Evolutionary conservation across 2,329 filamentous ascomycete species (phyloP).

Genomic region (Neoascochyta sp.): DNA sequence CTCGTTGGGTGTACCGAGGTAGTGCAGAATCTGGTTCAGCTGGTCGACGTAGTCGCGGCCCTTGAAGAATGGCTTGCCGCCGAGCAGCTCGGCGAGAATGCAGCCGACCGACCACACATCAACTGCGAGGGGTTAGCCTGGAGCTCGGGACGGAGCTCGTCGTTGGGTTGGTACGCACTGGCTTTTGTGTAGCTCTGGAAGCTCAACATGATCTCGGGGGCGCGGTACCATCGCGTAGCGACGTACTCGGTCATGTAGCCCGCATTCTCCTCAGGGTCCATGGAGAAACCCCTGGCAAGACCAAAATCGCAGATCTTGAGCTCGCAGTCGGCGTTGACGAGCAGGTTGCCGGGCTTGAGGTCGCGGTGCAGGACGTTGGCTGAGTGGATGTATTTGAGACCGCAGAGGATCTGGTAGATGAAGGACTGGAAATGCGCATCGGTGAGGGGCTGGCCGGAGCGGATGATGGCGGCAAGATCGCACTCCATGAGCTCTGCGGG

Average conservation of each 20-base stretch:
- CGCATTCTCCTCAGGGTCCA: constrained; percentile 96
- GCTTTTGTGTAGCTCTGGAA: constrained; percentile 99
- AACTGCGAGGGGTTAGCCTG: constrained; percentile 54
- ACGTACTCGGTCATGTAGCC: constrained; percentile 99
- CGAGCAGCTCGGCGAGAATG: constrained; percentile 92
- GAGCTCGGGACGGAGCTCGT: constrained; percentile 7
- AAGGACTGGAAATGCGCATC: constrained; percentile 99
- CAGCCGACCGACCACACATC: constrained; percentile 99
- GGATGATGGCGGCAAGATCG: constrained; percentile 94
- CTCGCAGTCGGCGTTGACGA: constrained; percentile 98
- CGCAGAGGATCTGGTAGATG: constrained; percentile 99
- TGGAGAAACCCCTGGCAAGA: constrained; percentile 90
- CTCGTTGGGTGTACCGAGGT: constrained; percentile 93
- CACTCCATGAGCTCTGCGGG: constrained; percentile 93
- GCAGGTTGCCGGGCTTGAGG: constrained; percentile 91
- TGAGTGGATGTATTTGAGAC: constrained; percentile 98
- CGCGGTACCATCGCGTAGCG: constrained; percentile 96
- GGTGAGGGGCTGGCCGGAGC: constrained; percentile 92
- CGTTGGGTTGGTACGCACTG: constrained; percentile 67
- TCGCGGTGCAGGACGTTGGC: constrained; percentile 97
- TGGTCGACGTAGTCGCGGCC: constrained; percentile 98
- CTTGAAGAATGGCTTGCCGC: constrained; percentile 97
- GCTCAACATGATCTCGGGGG: constrained; percentile 98
- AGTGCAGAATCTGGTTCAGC: constrained; percentile 98
- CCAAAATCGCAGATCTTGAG: constrained; percentile 99